Conservation (phyloP, 345 rosid species). For the Camelina laxa region DNA sequence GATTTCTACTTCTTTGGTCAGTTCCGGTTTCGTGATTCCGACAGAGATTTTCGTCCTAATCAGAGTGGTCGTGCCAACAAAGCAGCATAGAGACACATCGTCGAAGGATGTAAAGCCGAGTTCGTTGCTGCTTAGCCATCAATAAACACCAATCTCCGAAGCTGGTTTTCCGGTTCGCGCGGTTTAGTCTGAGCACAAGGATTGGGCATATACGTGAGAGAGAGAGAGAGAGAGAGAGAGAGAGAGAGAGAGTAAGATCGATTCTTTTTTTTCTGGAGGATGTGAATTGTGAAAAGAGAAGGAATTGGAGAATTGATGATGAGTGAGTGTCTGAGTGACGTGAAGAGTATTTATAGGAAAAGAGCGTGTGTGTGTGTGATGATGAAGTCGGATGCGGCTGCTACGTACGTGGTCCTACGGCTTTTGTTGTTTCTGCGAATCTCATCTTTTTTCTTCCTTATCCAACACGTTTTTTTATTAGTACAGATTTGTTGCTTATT, state of each 20-base stretch:
- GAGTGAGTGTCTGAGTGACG: constrained; percentile 1
- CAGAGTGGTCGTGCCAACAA: constrained; percentile 74
- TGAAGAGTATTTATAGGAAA: constrained; percentile 16
- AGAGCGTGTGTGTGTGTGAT: background rate
- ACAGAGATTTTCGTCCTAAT: constrained; percentile 3
- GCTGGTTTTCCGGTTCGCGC: constrained; percentile 46
- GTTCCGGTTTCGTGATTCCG: background rate
- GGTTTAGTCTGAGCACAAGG: constrained; percentile 22
- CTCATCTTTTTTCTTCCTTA: constrained; percentile 22
- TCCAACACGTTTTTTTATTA: constrained; percentile 14
- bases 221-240: background rate
- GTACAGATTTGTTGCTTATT: background rate
- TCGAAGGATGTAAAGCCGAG: constrained; percentile 74
- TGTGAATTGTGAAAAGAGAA: background rate
- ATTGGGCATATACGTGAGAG: constrained; percentile 40
- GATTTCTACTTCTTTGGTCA: background rate
- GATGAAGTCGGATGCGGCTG: constrained; percentile 36
- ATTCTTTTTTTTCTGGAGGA: background rate
- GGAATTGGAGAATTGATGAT: background rate
- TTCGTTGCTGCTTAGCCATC: constrained; percentile 81
- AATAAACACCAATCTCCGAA: constrained; percentile 53
- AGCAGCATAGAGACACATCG: constrained; percentile 86
- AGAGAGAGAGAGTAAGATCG: background rate
- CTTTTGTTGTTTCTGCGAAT: constrained; percentile 26
- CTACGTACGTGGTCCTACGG: constrained; percentile 29